A percentile compares a stretch with the other conserved stretches of the same genome.
phyloP scores from a whole-genome alignment of 169 alveolate genomes.

The Eimeria sp. region DNA sequence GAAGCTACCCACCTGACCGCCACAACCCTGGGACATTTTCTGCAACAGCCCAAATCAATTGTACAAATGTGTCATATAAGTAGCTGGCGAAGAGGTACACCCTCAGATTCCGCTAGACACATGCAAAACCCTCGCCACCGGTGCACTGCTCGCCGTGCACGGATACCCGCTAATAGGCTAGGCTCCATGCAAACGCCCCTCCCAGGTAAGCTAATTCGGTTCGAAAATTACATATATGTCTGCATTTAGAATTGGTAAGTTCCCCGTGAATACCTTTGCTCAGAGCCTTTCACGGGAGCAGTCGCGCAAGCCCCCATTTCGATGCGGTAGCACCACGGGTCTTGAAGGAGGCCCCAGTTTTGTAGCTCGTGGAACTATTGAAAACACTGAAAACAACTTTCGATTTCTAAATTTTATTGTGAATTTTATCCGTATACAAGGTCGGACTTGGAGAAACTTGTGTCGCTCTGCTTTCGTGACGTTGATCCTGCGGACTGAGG shows the following conservation, averaged over 20 bases:
- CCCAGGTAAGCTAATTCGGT: not conserved
- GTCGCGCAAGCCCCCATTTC: constrained; percentile 40
- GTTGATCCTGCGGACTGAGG: not conserved
- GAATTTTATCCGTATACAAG: not conserved
- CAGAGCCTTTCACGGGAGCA: not conserved
- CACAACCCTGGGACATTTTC: constrained; percentile 6
- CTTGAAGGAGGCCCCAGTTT: not conserved
- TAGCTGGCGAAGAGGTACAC: not conserved
- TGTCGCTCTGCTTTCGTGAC: not conserved
- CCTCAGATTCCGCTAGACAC: constrained; percentile 3
- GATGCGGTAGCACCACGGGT: constrained; percentile 33
- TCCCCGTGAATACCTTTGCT: not conserved
- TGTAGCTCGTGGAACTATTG: not conserved
- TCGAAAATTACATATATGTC: not conserved
- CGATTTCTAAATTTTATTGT: not conserved
- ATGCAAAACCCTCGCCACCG: not conserved
- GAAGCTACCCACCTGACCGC: constrained; percentile 16
- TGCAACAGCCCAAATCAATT: not conserved
- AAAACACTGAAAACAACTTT: not conserved
- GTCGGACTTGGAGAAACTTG: not conserved
- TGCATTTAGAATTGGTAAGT: not conserved
- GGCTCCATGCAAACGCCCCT: not conserved
- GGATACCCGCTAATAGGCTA: not conserved
- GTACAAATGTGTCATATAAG: not conserved
- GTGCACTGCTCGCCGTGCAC: constrained; percentile 42